phyloP scores from a whole-genome alignment of 1,284 basidiomycete genomes.

The Cutaneotrichosporon arboriforme region DNA sequence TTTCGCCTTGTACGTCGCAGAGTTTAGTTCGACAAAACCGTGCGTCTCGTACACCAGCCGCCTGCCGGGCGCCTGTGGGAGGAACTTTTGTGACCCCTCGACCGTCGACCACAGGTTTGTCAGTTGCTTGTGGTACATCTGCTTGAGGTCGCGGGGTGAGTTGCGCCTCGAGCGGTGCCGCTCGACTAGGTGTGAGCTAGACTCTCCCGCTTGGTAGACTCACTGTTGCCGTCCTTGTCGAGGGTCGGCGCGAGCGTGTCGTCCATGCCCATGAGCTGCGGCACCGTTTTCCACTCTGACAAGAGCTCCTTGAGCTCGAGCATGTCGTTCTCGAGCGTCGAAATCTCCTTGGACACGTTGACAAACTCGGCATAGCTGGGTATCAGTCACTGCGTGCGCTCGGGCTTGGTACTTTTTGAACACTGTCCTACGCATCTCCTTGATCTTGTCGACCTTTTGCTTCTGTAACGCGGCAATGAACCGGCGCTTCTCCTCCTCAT shows the following conservation, averaged over 20 bases:
- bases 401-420: conserved; percentile 97
- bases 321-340: conserved; percentile 94
- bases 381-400: neutral
- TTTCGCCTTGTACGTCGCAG: conserved; percentile 90
- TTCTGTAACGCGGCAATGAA: conserved; percentile 43
- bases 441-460: conserved; percentile 36
- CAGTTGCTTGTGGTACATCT: conserved; percentile 91
- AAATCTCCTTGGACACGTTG: conserved; percentile 92
- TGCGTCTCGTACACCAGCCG: conserved; percentile 86
- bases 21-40: conserved; percentile 76
- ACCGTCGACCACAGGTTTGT: conserved; percentile 83
- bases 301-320: conserved; percentile 91
- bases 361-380: conserved; percentile 91
- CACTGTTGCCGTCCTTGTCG: conserved; percentile 41
- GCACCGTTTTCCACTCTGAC: conserved; percentile 91
- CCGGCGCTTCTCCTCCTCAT: conserved; percentile 44
- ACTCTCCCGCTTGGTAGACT: conserved; percentile 3
- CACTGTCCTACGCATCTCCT: conserved; percentile 57
- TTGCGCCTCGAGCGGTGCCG: conserved; percentile 69
- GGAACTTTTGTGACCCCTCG: conserved; percentile 94
- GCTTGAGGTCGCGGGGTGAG: conserved; percentile 84
- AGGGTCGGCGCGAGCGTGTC: conserved; percentile 51
- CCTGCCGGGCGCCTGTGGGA: conserved; percentile 80
- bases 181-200: conserved; percentile 44
- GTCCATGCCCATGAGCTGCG: conserved; percentile 83